phyloP scores from a whole-genome alignment of 2,329 filamentous ascomycete species.

The Phialemonium atrogriseum region DNA sequence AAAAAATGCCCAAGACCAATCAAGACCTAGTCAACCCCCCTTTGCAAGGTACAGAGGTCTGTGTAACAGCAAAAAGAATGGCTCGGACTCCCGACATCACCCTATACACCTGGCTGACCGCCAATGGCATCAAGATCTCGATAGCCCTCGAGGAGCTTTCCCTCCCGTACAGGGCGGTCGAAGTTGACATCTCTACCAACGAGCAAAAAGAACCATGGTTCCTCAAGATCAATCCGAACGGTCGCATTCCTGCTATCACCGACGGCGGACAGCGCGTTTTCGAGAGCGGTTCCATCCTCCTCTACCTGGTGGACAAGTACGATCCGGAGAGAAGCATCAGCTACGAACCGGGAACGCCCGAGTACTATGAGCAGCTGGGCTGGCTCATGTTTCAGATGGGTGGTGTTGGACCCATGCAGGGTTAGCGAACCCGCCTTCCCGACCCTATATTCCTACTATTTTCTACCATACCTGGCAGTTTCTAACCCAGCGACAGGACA shows the following conservation, averaged over 20 bases:
- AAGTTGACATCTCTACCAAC: conserved; percentile 59
- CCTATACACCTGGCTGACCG: conserved; percentile 74
- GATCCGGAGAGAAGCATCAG: not conserved
- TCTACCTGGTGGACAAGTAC: not conserved
- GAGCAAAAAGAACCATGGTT: conserved; percentile 81
- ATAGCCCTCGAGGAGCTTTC: conserved; percentile 81
- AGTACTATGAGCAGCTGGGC: not conserved
- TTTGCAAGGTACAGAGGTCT: too few relatives aligned
- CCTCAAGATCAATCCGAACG: conserved; percentile 86
- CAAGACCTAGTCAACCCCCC: too few relatives aligned
- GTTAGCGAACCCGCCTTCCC: too few relatives aligned
- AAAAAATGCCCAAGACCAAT: too few relatives aligned
- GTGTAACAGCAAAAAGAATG: too few relatives aligned
- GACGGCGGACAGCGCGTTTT: too few relatives aligned
- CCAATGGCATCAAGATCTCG: conserved; percentile 85
- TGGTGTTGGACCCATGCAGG: too few relatives aligned
- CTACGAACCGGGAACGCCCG: not conserved
- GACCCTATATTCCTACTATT: too few relatives aligned
- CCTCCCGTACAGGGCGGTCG: conserved; percentile 62
- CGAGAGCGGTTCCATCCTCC: not conserved
- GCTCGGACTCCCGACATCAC: conserved; percentile 72
- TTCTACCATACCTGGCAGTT: too few relatives aligned
- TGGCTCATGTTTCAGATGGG: too few relatives aligned
- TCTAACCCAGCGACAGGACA: too few relatives aligned
- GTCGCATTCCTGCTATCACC: conserved; percentile 79